phyloP scores from a whole-genome alignment of 805 yeast species.

The Scheffersomyces ergatensis region DNA sequence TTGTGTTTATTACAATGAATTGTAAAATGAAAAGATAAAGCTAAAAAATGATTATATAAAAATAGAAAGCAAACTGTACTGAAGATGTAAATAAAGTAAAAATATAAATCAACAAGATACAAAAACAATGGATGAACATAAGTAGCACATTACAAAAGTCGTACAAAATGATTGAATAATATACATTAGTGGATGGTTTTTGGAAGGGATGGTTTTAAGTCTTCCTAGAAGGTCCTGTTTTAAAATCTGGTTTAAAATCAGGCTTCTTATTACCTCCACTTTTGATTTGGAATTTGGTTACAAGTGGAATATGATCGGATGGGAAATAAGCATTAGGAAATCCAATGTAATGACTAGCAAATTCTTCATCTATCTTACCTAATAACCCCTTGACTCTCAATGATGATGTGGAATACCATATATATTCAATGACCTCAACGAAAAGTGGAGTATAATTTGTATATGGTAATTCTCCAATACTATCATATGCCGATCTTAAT shows the following conservation, averaged over 20 bases:
- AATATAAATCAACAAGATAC: neutral
- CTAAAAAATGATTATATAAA: neutral
- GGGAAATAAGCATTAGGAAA: conserved; percentile 94
- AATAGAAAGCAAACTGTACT: neutral
- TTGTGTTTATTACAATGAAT: neutral
- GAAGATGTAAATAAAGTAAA: neutral
- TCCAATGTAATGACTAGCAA: conserved; percentile 76
- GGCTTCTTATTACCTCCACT: conserved; percentile 26
- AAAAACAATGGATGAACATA: neutral
- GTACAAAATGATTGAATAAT: neutral
- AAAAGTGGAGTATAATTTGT: conserved; percentile 93
- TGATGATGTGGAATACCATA: conserved; percentile 87
- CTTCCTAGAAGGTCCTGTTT: conserved; percentile 39
- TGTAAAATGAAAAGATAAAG: neutral
- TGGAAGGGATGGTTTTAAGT: conserved; percentile 18
- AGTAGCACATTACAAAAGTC: neutral
- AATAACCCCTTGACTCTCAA: conserved; percentile 81
- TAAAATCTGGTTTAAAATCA: conserved; percentile 46
- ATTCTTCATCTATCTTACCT: conserved; percentile 80
- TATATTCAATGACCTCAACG: conserved; percentile 90
- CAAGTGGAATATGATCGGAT: conserved; percentile 89
- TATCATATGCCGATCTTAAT: conserved; percentile 80
- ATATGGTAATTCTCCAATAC: conserved; percentile 86
- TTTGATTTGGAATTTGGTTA: conserved; percentile 72
- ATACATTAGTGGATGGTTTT: neutral